Evolutionary conservation across 225 moss, liverwort and hornwort genomes (phyloP).

Genomic region (Pseudisothecium myosuroides): DNA sequence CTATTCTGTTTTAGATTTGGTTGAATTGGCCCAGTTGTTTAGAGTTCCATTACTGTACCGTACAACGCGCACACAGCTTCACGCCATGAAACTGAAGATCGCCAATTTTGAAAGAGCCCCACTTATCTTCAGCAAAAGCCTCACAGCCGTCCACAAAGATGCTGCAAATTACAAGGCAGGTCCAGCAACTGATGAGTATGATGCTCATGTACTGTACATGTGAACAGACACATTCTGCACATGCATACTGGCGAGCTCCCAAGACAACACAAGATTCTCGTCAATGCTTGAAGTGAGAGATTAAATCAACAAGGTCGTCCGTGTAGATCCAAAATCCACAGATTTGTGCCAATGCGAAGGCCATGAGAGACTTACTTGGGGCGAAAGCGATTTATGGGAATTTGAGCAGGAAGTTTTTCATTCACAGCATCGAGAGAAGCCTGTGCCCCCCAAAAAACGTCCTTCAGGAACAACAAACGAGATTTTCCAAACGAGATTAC

Average conservation of each 20-base stretch:
- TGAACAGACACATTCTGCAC: neutral
- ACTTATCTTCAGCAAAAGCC: constrained; percentile 73
- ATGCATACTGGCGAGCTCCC: neutral
- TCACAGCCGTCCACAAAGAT: constrained; percentile 69
- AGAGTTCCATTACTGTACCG: constrained; percentile 26
- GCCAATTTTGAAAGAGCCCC: constrained; percentile 70
- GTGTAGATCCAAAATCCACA: neutral
- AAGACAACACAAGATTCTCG: neutral
- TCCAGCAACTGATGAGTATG: neutral
- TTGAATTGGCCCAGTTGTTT: neutral
- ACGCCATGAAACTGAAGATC: constrained; percentile 65
- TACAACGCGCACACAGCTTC: constrained; percentile 75
- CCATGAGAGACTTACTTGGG: constrained; percentile 54
- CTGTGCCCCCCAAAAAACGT: neutral
- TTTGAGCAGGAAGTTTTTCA: constrained; percentile 30
- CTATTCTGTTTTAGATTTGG: neutral
- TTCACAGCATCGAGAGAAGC: constrained; percentile 78
- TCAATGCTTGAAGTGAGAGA: neutral
- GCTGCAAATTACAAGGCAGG: constrained; percentile 22
- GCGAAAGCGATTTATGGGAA: constrained; percentile 81
- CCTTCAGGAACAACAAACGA: neutral
- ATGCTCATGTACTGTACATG: neutral
- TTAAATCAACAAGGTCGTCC: neutral
- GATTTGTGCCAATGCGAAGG: neutral
- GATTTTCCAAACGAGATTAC: neutral